A percentile compares a stretch with the other conserved stretches of the same genome.
Conservation (phyloP, 2,329 filamentous ascomycete species). For the Paracamarosporium sp. region DNA sequence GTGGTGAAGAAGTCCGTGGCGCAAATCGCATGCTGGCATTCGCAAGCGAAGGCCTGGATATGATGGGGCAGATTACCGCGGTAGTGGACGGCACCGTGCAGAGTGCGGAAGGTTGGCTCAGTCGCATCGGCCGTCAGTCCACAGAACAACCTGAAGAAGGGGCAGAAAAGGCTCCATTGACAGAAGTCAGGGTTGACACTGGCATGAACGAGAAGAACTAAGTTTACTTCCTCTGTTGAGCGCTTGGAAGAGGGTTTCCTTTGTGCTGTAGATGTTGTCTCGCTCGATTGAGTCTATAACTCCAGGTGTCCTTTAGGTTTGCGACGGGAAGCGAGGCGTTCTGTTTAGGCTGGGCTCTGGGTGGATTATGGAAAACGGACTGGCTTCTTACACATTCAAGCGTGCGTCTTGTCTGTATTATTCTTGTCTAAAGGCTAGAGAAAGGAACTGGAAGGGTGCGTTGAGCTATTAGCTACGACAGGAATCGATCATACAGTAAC, state of each 20-base stretch:
- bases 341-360: background rate
- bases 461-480: background rate
- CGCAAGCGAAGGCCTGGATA: slow-evolving; percentile 88
- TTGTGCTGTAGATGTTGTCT: background rate
- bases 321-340: slow-evolving; percentile 2
- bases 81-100: slow-evolving; percentile 89
- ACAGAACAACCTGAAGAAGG: background rate
- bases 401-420: background rate
- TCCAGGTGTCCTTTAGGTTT: background rate
- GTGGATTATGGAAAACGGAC: background rate
- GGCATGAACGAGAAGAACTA: slow-evolving; percentile 5
- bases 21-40: slow-evolving; percentile 84
- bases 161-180: slow-evolving; percentile 23
- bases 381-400: background rate
- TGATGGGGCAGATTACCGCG: slow-evolving; percentile 89
- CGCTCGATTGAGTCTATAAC: background rate
- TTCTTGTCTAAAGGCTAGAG: slow-evolving; percentile 5
- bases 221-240: background rate
- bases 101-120: slow-evolving; percentile 91
- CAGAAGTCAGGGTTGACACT: background rate
- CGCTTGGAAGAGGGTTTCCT: background rate
- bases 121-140: slow-evolving; percentile 65
- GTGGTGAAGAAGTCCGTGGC: slow-evolving; percentile 55
- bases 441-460: background rate
- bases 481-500: background rate